Percentiles rank a stretch among this genome's conserved stretches.
phyloP scores from a whole-genome alignment of 345 rosid genomes.

The Eucalyptus pauciflora region DNA sequence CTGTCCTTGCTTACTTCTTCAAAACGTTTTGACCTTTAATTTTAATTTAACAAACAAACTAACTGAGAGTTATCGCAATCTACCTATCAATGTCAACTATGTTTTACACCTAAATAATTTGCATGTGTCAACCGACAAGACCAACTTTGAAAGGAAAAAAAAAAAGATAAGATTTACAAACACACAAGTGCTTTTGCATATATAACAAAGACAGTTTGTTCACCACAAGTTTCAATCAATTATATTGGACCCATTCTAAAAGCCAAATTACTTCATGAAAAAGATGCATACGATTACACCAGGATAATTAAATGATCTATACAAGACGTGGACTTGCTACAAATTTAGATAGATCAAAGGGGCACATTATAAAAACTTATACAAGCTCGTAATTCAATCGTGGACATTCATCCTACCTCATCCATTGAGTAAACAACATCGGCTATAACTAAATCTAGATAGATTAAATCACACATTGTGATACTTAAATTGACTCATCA shows the following conservation, averaged over 20 bases:
- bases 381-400: neutral
- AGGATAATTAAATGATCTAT: neutral
- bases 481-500: neutral
- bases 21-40: neutral
- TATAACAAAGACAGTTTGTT: neutral
- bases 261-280: neutral
- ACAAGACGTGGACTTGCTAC: neutral
- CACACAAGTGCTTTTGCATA: neutral
- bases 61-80: neutral
- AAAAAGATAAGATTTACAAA: neutral
- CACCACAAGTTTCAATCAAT: neutral
- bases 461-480: neutral
- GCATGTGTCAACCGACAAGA: neutral
- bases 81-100: neutral
- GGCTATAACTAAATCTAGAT: neutral
- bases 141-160: neutral
- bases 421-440: neutral
- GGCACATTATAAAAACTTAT: neutral
- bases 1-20: neutral
- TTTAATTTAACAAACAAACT: neutral
- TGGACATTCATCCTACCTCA: neutral
- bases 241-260: neutral
- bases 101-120: neutral
- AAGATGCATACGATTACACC: neutral
- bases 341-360: neutral